These are phyloP conservation scores for Linnemannia zychae DNA, from an alignment of 192 early-diverging fungal species.

Conservation along the genomic window DNA sequence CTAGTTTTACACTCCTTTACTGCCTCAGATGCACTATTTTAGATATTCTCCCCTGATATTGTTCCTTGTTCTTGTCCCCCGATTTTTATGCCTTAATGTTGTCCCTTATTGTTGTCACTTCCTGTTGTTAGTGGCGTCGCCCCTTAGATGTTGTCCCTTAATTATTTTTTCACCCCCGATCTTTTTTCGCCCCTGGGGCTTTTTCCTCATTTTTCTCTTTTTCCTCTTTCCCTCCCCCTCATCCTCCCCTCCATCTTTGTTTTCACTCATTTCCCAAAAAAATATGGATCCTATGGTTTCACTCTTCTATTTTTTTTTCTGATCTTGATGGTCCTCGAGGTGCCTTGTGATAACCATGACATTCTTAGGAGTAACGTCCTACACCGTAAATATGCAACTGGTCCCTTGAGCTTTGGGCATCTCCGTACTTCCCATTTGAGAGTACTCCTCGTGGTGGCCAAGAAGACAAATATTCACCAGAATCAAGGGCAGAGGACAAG, in stretches of 20 bases:
- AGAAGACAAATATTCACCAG: neutral
- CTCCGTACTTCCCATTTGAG: no score
- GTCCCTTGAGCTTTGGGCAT: neutral
- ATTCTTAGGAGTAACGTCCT: constrained; percentile 14
- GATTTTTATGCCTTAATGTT: no score
- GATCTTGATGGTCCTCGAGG: neutral
- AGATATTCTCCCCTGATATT: no score
- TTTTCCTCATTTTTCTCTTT: neutral
- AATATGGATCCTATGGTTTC: neutral
- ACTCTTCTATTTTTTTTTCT: neutral
- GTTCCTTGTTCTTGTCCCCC: neutral
- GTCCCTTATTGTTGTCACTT: no score
- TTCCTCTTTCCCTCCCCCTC: no score
- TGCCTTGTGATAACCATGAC: constrained; percentile 1
- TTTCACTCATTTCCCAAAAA: neutral
- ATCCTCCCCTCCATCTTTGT: neutral
- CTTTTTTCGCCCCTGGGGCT: neutral
- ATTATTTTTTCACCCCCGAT: neutral
- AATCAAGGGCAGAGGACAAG: constrained; percentile 2
- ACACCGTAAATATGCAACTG: neutral
- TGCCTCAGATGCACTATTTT: no score
- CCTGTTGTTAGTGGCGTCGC: no score
- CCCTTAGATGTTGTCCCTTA: neutral
- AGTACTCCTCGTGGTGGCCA: neutral
- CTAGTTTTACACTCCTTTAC: no score